Evolutionary conservation across 441 rosid species (phyloP).

Genomic region (Croton setiger): DNA sequence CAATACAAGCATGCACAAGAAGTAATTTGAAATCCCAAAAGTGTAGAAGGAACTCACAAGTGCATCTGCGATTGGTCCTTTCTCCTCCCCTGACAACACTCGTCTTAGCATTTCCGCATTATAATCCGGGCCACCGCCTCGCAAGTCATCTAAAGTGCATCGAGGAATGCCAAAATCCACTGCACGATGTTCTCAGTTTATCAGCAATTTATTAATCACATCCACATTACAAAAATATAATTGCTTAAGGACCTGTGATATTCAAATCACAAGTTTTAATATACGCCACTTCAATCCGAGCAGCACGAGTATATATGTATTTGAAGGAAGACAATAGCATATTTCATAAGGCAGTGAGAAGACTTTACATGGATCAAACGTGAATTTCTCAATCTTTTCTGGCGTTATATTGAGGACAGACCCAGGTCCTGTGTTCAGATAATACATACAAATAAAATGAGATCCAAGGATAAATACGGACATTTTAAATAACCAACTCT

Average conservation of each 20-base stretch:
- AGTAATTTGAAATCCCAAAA: background rate
- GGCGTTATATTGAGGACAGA: conserved; percentile 60
- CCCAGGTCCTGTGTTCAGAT: conserved; percentile 59
- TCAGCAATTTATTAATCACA: background rate
- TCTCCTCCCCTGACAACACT: conserved; percentile 76
- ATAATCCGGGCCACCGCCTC: conserved; percentile 76
- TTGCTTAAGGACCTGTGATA: background rate
- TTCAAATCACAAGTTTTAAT: background rate
- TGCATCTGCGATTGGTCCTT: conserved; percentile 81
- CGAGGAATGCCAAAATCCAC: conserved; percentile 94
- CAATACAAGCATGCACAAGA: background rate
- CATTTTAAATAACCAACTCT: background rate
- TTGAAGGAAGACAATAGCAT: background rate
- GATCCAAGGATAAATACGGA: background rate
- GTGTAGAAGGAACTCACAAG: conserved; percentile 42
- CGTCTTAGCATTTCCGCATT: conserved; percentile 64
- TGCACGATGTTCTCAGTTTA: conserved; percentile 31
- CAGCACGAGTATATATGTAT: background rate
- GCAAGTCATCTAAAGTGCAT: conserved; percentile 68
- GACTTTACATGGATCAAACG: conserved; percentile 85
- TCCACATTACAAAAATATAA: background rate
- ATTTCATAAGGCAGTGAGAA: background rate
- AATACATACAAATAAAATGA: conserved; percentile 11
- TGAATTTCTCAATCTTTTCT: conserved; percentile 62
- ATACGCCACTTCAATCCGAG: background rate